Conservation (phyloP, 1,139 yeast genomes). For the Nakaseomyces delphensis region DNA sequence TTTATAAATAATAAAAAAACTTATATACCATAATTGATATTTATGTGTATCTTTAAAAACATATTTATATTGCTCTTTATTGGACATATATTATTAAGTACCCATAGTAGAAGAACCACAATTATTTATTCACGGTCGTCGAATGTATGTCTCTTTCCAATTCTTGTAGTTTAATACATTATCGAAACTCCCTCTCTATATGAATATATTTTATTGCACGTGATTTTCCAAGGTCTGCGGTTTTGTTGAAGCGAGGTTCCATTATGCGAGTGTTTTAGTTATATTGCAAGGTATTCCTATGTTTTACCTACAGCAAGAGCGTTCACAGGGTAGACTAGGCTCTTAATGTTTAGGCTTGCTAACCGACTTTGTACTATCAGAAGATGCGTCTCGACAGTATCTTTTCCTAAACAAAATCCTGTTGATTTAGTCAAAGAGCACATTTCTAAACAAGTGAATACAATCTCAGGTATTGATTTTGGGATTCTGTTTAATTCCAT, state of each 20-base stretch:
- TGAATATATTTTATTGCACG: not conserved
- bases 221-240: not conserved
- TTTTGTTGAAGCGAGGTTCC: not conserved
- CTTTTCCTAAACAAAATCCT: not conserved
- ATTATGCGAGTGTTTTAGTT: too few relatives aligned
- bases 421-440: constrained; percentile 3
- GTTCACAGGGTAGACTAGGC: too few relatives aligned
- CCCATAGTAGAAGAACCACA: too few relatives aligned
- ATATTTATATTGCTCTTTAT: not conserved
- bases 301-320: too few relatives aligned
- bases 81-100: too few relatives aligned
- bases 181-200: too few relatives aligned
- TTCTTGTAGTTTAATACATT: too few relatives aligned
- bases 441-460: constrained; percentile 2
- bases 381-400: not conserved
- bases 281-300: too few relatives aligned
- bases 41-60: not conserved
- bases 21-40: not conserved
- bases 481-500: constrained; percentile 1
- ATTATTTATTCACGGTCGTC: too few relatives aligned
- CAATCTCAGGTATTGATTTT: constrained; percentile 3
- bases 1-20: constrained; percentile 1
- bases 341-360: not conserved
- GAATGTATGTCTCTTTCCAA: too few relatives aligned
- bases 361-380: not conserved